Conservation (phyloP, 129 eudicot genomes). For the Lonicera japonica region DNA sequence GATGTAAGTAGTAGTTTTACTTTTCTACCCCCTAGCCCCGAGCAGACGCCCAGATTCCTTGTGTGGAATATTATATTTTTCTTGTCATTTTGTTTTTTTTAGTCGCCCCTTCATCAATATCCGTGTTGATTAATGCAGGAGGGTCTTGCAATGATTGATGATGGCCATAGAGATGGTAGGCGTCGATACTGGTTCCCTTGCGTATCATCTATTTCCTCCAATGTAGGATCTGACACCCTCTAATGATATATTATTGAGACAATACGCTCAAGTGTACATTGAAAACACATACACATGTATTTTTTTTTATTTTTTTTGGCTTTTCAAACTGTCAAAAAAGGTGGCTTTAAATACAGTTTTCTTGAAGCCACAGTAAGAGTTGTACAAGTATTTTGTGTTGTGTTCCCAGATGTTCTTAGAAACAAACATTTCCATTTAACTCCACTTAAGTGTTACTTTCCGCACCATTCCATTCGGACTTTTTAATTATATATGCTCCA, state of each 20-base stretch:
- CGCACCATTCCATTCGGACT: no score
- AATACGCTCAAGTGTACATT: not conserved
- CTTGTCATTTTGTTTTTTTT: not conserved
- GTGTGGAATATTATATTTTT: not conserved
- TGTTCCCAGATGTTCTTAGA: no score
- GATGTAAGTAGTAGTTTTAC: constrained; percentile 49
- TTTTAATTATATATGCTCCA: no score
- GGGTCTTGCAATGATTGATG: constrained; percentile 97
- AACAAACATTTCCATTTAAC: no score
- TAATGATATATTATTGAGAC: not conserved
- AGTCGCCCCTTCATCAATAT: not conserved
- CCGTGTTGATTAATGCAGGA: constrained; percentile 40
- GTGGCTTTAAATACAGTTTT: no score
- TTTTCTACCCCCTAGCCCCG: not conserved
- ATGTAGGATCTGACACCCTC: constrained; percentile 46
- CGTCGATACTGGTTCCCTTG: constrained; percentile 96
- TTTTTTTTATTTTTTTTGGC: no score
- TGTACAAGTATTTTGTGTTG: no score
- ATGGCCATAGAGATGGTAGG: constrained; percentile 77
- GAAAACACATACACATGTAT: not conserved
- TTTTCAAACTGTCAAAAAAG: no score
- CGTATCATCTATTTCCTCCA: constrained; percentile 82
- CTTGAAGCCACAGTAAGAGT: no score
- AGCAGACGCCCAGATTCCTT: no score
- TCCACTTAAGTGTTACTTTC: no score